Evolutionary conservation across 1,284 basidiomycete species (phyloP).

Genomic region (Moniliophthora roreri): DNA sequence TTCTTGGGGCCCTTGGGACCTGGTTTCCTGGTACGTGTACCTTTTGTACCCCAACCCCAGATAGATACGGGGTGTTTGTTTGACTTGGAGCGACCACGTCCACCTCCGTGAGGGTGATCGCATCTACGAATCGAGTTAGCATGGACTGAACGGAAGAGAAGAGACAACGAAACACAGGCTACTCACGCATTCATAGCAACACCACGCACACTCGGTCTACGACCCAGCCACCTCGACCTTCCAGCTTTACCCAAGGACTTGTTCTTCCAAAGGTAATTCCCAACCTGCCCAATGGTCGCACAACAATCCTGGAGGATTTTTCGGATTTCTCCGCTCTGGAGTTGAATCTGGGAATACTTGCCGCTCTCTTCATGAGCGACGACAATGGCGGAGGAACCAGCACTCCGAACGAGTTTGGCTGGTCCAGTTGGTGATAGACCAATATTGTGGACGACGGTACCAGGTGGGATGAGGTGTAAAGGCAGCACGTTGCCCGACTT

Average conservation of each 20-base stretch:
- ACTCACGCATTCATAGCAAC: slow-evolving; percentile 96
- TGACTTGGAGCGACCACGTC: slow-evolving; percentile 96
- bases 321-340: slow-evolving; percentile 93
- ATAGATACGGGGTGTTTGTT: slow-evolving; percentile 91
- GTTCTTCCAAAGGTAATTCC: slow-evolving; percentile 91
- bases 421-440: slow-evolving; percentile 77
- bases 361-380: slow-evolving; percentile 71
- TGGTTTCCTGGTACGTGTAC: slow-evolving; percentile 90
- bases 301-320: slow-evolving; percentile 81
- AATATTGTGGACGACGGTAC: slow-evolving; percentile 89
- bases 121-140: slow-evolving; percentile 41
- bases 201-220: slow-evolving; percentile 89
- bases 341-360: slow-evolving; percentile 79
- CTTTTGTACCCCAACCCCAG: slow-evolving; percentile 92
- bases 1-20: slow-evolving; percentile 83
- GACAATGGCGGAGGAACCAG: slow-evolving; percentile 86
- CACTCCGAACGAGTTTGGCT: slow-evolving; percentile 85
- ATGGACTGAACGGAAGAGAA: slow-evolving; percentile 2
- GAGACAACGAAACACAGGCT: slow-evolving; percentile 53
- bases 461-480: slow-evolving; percentile 87
- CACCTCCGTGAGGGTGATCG: slow-evolving; percentile 98
- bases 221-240: slow-evolving; percentile 85
- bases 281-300: slow-evolving; percentile 91
- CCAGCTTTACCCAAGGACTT: slow-evolving; percentile 91
- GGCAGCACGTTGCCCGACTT: slow-evolving; percentile 95